Evolutionary conservation across 768 basidiomycete species (phyloP).

Genomic region (Myochromella boudieri): DNA sequence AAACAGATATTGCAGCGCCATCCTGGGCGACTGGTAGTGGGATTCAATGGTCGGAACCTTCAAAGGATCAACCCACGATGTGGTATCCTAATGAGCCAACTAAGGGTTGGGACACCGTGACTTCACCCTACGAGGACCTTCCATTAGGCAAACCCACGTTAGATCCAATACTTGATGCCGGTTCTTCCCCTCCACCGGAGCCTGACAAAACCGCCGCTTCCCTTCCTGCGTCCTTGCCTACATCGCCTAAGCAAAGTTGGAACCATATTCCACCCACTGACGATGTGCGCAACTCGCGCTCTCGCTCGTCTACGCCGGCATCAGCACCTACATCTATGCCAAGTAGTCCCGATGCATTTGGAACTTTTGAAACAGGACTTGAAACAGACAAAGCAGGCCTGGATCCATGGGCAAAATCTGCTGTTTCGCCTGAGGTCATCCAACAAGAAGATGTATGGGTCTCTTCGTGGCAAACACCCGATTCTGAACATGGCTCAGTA

Average conservation of each 20-base stretch:
- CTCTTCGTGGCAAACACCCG: slow-evolving; percentile 35
- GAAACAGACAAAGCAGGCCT: slow-evolving; percentile 25
- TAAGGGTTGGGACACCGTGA: slow-evolving; percentile 30
- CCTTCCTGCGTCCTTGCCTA: not conserved
- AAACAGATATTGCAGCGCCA: slow-evolving; percentile 56
- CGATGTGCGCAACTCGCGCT: not conserved
- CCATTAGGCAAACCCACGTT: slow-evolving; percentile 28
- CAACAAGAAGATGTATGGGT: slow-evolving; percentile 38
- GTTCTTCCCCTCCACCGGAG: slow-evolving; percentile 12
- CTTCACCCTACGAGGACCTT: slow-evolving; percentile 42
- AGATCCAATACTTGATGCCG: slow-evolving; percentile 2
- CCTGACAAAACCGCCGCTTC: slow-evolving; percentile 11
- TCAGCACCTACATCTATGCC: slow-evolving; percentile 18
- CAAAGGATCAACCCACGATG: slow-evolving; percentile 34
- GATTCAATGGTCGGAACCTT: slow-evolving; percentile 48
- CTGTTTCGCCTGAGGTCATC: slow-evolving; percentile 10
- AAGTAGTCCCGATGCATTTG: slow-evolving; percentile 55
- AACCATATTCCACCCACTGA: slow-evolving; percentile 1
- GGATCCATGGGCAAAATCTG: slow-evolving; percentile 37
- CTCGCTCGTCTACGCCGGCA: slow-evolving; percentile 11
- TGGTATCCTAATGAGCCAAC: slow-evolving; percentile 37
- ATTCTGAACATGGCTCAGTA: slow-evolving; percentile 20
- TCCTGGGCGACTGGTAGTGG: slow-evolving; percentile 53
- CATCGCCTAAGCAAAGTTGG: not conserved
- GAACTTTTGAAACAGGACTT: slow-evolving; percentile 55